Percentiles rank a stretch among this genome's conserved stretches.
Conservation (phyloP, 129 eudicot genomes). For the Rutidosis leptorrhynchoides region DNA sequence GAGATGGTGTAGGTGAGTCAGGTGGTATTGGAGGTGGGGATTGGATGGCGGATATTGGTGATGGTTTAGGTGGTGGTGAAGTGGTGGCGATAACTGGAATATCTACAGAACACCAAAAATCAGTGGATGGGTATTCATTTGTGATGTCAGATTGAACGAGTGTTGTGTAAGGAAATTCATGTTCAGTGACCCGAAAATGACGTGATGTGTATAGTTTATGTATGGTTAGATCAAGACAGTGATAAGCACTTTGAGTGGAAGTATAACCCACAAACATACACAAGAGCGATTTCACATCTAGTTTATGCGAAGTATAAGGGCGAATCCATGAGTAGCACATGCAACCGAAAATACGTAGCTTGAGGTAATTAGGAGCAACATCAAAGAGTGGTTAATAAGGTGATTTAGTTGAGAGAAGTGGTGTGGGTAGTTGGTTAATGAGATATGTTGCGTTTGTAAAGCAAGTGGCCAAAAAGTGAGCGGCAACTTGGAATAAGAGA, state of each 20-base stretch:
- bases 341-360: not conserved
- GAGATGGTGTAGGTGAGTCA: too few relatives aligned
- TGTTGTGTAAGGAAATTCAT: not conserved
- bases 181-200: not conserved
- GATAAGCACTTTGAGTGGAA: not conserved
- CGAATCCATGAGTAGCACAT: too few relatives aligned
- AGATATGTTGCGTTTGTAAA: not conserved
- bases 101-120: too few relatives aligned
- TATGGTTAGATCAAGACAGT: not conserved
- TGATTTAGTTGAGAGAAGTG: too few relatives aligned
- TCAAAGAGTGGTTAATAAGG: too few relatives aligned
- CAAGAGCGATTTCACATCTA: not conserved
- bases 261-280: slow-evolving; percentile 10
- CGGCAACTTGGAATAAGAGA: not conserved
- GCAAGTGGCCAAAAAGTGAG: not conserved
- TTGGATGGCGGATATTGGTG: too few relatives aligned
- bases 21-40: too few relatives aligned
- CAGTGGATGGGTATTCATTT: too few relatives aligned
- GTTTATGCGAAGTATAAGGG: too few relatives aligned
- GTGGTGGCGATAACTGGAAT: too few relatives aligned
- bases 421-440: too few relatives aligned
- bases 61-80: not conserved
- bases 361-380: not conserved
- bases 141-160: not conserved
- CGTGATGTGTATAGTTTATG: not conserved